phyloP scores from a whole-genome alignment of 2,329 filamentous ascomycete genomes.

The Cladophialophora psammophila region DNA sequence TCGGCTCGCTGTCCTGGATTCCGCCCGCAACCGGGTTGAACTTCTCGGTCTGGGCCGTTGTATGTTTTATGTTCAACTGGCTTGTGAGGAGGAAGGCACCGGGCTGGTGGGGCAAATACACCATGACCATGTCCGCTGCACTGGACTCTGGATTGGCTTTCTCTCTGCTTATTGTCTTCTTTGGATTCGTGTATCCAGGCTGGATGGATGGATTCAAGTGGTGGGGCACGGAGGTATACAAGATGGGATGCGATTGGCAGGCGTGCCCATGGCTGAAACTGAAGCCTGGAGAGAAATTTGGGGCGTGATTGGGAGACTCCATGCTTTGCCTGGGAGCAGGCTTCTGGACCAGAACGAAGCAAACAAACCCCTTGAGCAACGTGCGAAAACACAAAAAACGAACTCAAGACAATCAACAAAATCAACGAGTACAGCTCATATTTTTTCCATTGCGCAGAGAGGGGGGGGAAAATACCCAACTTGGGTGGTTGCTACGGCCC shows the following conservation, averaged over 20 bases:
- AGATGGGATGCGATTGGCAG: constrained; percentile 83
- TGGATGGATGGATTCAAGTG: constrained; percentile 76
- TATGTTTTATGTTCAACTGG: constrained; percentile 84
- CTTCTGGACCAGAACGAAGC: background rate
- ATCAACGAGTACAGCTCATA: background rate
- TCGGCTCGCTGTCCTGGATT: constrained; percentile 84
- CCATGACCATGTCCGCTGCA: constrained; percentile 84
- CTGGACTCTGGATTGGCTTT: constrained; percentile 84
- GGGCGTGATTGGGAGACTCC: constrained; percentile 9
- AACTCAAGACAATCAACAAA: background rate
- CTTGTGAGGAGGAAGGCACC: constrained; percentile 71
- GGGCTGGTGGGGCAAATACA: constrained; percentile 90
- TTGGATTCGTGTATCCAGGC: constrained; percentile 83
- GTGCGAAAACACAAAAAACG: background rate
- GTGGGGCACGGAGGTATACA: constrained; percentile 91
- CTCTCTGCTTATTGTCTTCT: constrained; percentile 83
- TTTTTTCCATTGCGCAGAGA: background rate
- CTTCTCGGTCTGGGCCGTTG: constrained; percentile 84
- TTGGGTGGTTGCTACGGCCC: background rate
- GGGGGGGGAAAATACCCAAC: background rate
- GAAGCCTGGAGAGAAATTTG: constrained; percentile 68
- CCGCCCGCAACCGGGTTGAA: constrained; percentile 85
- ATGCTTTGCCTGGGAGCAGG: background rate
- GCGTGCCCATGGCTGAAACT: constrained; percentile 75
- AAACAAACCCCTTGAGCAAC: background rate